These are phyloP conservation scores for Clitoria ternatea DNA, from an alignment of 306 rosid species.

Conservation along the genomic window DNA sequence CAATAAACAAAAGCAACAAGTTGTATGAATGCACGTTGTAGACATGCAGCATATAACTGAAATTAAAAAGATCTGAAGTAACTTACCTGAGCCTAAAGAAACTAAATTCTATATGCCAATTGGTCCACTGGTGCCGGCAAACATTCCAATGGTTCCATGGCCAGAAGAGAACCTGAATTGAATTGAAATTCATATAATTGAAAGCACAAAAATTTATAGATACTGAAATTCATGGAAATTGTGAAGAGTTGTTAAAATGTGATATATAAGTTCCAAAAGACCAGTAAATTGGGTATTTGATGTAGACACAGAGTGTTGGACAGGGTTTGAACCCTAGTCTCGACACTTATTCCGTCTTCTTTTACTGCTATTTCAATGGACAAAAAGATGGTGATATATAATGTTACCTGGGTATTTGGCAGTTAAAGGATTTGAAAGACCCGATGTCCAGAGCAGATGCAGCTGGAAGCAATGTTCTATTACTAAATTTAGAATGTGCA, in stretches of 20 bases:
- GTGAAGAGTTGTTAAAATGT: not conserved
- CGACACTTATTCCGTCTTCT: too few species aligned
- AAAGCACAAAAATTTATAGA: constrained; percentile 1
- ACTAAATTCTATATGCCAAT: constrained; percentile 91
- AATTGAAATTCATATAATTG: not conserved
- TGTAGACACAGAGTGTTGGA: too few species aligned
- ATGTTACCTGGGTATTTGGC: constrained; percentile 95
- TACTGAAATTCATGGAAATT: constrained; percentile 1
- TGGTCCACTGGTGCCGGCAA: constrained; percentile 72
- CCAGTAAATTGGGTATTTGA: too few species aligned
- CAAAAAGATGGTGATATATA: too few species aligned
- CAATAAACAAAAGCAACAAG: constrained; percentile 20
- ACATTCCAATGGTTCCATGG: constrained; percentile 84
- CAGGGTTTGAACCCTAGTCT: too few species aligned
- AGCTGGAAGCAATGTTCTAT: constrained; percentile 48
- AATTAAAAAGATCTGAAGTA: too few species aligned
- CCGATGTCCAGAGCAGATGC: constrained; percentile 68
- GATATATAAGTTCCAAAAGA: too few species aligned
- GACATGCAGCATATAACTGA: not conserved
- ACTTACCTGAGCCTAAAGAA: constrained; percentile 39
- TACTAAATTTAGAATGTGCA: constrained; percentile 45
- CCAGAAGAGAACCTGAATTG: constrained; percentile 78
- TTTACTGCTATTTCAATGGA: too few species aligned
- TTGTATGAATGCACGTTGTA: not conserved
- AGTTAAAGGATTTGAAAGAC: constrained; percentile 74